Conservation (phyloP, 306 rosid genomes). For the Lithocarpus polystachyus region DNA sequence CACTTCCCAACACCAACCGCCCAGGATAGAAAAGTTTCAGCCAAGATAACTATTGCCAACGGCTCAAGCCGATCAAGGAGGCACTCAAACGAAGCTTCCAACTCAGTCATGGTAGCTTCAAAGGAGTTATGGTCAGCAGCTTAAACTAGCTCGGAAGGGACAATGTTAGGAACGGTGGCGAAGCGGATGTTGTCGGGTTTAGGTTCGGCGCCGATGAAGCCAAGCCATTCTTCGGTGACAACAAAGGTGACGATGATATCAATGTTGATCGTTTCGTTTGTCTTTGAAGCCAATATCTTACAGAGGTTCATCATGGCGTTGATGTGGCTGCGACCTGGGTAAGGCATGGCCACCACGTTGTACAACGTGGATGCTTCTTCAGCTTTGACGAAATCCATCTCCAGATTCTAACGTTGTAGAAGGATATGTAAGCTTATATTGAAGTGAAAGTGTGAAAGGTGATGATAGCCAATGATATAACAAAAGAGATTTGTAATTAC, state of each 20-base stretch:
- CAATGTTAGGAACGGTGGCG: conserved; percentile 30
- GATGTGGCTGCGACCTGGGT: conserved; percentile 45
- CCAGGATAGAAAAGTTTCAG: conserved; percentile 33
- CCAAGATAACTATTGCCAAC: conserved; percentile 27
- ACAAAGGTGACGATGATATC: conserved; percentile 8
- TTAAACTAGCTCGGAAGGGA: conserved; percentile 14
- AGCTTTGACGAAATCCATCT: neutral
- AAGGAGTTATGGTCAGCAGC: conserved; percentile 12
- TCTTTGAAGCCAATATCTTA: neutral
- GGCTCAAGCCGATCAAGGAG: conserved; percentile 30
- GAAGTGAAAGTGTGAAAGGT: too few relatives aligned
- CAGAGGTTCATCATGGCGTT: conserved; percentile 48
- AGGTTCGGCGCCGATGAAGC: conserved; percentile 8
- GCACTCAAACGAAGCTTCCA: conserved; percentile 19
- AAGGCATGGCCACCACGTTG: conserved; percentile 45
- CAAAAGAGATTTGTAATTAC: too few relatives aligned
- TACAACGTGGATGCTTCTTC: neutral
- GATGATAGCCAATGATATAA: too few relatives aligned
- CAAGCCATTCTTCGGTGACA: conserved; percentile 30
- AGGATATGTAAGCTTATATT: too few relatives aligned
- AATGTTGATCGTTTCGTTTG: neutral
- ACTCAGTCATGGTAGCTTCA: neutral
- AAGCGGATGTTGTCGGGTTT: conserved; percentile 27
- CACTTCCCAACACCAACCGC: conserved; percentile 20
- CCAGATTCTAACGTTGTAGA: neutral